Evolutionary conservation across 2,329 filamentous ascomycete species (phyloP).

Genomic region (Venturiaceae sp.): DNA sequence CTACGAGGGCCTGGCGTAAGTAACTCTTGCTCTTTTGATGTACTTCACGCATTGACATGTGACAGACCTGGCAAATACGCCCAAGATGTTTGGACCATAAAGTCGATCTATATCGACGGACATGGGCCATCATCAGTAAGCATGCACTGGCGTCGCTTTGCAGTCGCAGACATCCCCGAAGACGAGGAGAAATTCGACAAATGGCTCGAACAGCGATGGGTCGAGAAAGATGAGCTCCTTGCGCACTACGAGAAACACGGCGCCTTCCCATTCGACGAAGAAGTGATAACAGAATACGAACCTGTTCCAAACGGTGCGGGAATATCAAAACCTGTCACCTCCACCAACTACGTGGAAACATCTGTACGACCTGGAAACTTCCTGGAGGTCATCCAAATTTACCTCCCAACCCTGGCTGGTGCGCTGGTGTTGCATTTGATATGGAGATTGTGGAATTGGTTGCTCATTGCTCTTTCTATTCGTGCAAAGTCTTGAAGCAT

Average conservation of each 20-base stretch:
- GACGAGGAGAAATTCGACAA: conserved; percentile 64
- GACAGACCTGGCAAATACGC: conserved; percentile 52
- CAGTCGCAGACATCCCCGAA: conserved; percentile 68
- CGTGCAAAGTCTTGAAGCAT: background rate
- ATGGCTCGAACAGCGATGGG: conserved; percentile 80
- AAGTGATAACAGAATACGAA: conserved; percentile 2
- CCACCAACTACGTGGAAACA: conserved; percentile 35
- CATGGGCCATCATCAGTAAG: conserved; percentile 89
- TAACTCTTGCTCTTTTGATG: conserved; percentile 17
- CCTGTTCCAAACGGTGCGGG: conserved; percentile 11
- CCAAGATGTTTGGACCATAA: conserved; percentile 77
- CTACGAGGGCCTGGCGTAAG: conserved; percentile 88
- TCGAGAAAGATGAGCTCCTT: conserved; percentile 81
- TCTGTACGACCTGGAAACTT: conserved; percentile 29
- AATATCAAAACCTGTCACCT: conserved; percentile 17
- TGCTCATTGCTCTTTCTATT: background rate
- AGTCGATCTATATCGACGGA: conserved; percentile 80
- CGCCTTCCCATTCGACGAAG: conserved; percentile 65
- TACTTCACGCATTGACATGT: conserved; percentile 8
- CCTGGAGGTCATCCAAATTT: conserved; percentile 34
- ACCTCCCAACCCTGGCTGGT: conserved; percentile 22
- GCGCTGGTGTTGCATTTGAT: conserved; percentile 22
- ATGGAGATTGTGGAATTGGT: conserved; percentile 19
- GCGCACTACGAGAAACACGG: conserved; percentile 66
- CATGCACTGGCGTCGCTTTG: conserved; percentile 90